Evolutionary conservation across 2,329 filamentous ascomycete genomes (phyloP).

Genomic region (Fusarium verrucosum): DNA sequence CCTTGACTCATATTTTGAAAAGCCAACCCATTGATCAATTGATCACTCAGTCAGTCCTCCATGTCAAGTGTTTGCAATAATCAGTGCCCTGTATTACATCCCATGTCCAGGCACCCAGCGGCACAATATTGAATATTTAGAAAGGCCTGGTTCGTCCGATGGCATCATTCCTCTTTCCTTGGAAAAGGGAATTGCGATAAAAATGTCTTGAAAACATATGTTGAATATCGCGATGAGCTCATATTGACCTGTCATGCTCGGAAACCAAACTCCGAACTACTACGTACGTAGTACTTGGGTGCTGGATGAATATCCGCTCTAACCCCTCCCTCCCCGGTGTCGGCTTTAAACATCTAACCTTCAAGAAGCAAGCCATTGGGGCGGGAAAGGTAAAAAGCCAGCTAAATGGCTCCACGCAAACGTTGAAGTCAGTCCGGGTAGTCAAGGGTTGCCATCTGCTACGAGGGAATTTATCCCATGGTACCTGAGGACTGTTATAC

Average conservation of each 20-base stretch:
- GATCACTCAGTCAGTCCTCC: not conserved
- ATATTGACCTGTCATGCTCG: constrained; percentile 12
- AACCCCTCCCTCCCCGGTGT: constrained; percentile 42
- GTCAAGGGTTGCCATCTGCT: constrained; percentile 9
- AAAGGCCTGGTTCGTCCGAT: not conserved
- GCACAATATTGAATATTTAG: not conserved
- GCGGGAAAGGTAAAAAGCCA: constrained; percentile 32
- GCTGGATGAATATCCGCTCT: constrained; percentile 30
- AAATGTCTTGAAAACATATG: not conserved
- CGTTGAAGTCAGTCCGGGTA: constrained; percentile 17
- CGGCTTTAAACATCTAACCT: constrained; percentile 33
- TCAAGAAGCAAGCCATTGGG: constrained; percentile 38
- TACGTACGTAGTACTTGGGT: too few species aligned
- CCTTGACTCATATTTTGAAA: not conserved
- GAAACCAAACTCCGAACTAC: constrained; percentile 40
- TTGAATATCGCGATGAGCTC: not conserved
- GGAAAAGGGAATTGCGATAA: not conserved
- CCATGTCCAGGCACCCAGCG: not conserved
- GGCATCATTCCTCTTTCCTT: not conserved
- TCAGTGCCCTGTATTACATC: not conserved
- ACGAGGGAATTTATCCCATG: constrained; percentile 39
- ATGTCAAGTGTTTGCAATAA: not conserved
- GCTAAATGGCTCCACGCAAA: constrained; percentile 2
- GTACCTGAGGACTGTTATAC: constrained; percentile 1
- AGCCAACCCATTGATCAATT: constrained; percentile 13